phyloP scores from a whole-genome alignment of 257 asterid genomes.

The Orobanche coerulescens region DNA sequence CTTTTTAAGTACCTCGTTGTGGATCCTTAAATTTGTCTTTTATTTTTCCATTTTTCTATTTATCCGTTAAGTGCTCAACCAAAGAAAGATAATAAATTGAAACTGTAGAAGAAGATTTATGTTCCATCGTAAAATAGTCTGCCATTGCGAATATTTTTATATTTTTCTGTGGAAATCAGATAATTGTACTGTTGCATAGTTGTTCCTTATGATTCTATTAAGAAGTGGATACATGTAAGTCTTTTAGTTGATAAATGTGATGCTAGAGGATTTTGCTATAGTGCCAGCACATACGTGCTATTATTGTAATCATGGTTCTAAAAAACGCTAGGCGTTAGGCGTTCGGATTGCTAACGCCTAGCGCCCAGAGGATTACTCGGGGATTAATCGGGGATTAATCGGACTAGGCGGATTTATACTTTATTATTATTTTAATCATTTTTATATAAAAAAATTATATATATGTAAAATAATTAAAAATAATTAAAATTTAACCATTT shows the following conservation, averaged over 20 bases:
- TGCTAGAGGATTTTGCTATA: background rate
- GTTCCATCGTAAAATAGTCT: background rate
- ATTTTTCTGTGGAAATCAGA: background rate
- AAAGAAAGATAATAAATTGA: background rate
- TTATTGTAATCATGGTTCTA: background rate
- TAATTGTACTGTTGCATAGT: background rate
- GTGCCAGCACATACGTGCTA: background rate
- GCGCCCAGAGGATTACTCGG: too few species aligned
- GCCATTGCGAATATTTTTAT: background rate
- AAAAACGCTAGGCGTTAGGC: too few species aligned
- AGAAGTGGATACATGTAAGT: background rate
- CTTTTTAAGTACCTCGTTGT: background rate
- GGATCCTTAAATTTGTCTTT: background rate
- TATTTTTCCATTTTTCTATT: background rate
- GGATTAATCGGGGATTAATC: too few species aligned
- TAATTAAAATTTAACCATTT: too few species aligned
- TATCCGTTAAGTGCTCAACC: background rate
- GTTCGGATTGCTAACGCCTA: too few species aligned
- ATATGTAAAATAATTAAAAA: too few species aligned
- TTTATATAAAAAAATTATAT: too few species aligned
- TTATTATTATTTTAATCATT: too few species aligned
- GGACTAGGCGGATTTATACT: too few species aligned
- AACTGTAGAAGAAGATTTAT: background rate
- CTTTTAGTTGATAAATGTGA: background rate
- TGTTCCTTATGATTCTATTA: background rate